Conservation (phyloP, 345 rosid species). For the Hibiscus mutabilis region DNA sequence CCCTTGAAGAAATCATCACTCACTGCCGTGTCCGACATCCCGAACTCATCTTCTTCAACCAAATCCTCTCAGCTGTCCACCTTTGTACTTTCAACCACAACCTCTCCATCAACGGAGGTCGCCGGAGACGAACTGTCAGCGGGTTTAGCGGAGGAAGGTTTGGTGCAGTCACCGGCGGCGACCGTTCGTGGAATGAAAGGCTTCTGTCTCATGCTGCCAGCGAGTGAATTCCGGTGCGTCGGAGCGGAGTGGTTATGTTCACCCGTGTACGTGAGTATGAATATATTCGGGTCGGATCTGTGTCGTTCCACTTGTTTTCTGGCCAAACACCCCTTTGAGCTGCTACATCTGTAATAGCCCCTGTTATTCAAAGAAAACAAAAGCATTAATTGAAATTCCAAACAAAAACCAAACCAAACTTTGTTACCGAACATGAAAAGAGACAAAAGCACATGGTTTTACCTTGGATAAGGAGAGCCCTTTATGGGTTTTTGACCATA, state of each 20-base stretch:
- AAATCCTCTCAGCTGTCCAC: slow-evolving; percentile 42
- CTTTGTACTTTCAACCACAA: slow-evolving; percentile 26
- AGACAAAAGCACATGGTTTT: neutral
- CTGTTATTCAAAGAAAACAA: slow-evolving; percentile 33
- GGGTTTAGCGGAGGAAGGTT: slow-evolving; percentile 23
- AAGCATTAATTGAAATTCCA: slow-evolving; percentile 5
- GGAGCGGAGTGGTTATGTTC: slow-evolving; percentile 97
- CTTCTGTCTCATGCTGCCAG: slow-evolving; percentile 85
- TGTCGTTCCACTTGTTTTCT: slow-evolving; percentile 96
- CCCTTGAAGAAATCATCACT: slow-evolving; percentile 80
- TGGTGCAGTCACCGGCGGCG: slow-evolving; percentile 21
- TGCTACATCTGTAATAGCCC: slow-evolving; percentile 93
- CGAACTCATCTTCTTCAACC: slow-evolving; percentile 47
- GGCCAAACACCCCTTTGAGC: slow-evolving; percentile 92
- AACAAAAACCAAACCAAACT: neutral
- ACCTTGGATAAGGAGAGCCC: slow-evolving; percentile 98
- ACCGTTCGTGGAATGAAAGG: slow-evolving; percentile 21
- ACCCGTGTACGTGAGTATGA: slow-evolving; percentile 85
- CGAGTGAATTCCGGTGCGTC: slow-evolving; percentile 89
- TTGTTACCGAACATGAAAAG: neutral
- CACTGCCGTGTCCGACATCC: slow-evolving; percentile 52
- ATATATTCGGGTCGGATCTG: slow-evolving; percentile 88
- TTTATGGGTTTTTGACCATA: slow-evolving; percentile 99
- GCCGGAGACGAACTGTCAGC: slow-evolving; percentile 31
- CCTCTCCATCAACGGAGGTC: slow-evolving; percentile 54